A percentile compares a stretch with the other conserved stretches of the same genome.
Conservation (phyloP, 352 stramenopile genomes). For the Globisporangium spiculum region DNA sequence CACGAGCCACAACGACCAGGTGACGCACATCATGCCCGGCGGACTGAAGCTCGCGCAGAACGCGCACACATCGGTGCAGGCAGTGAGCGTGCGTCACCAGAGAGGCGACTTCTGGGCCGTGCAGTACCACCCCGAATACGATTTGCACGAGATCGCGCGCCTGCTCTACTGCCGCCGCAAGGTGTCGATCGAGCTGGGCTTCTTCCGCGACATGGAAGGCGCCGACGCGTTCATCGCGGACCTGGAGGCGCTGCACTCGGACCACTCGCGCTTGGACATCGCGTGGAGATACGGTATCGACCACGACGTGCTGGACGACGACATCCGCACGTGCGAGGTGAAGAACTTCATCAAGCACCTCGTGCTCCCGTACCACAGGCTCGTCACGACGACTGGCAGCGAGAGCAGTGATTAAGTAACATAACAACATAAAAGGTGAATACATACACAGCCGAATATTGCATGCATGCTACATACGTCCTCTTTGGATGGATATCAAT, state of each 20-base stretch:
- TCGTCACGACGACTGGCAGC: not conserved
- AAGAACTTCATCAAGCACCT: constrained; percentile 74
- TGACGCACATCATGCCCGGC: constrained; percentile 52
- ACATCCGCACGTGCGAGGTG: constrained; percentile 61
- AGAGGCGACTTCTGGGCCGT: constrained; percentile 77
- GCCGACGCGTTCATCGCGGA: constrained; percentile 49
- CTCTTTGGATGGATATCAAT: not conserved
- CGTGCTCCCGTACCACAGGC: constrained; percentile 54
- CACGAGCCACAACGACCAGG: constrained; percentile 76
- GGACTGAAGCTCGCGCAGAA: constrained; percentile 55
- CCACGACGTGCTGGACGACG: constrained; percentile 63
- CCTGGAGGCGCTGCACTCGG: constrained; percentile 50
- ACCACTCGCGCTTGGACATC: constrained; percentile 54
- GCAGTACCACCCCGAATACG: constrained; percentile 80
- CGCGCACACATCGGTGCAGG: constrained; percentile 57
- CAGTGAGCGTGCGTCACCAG: constrained; percentile 45
- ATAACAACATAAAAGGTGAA: not conserved
- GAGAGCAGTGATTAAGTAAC: not conserved
- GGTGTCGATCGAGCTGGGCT: constrained; percentile 56
- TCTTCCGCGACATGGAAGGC: constrained; percentile 51
- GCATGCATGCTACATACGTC: not conserved
- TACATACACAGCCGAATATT: not conserved
- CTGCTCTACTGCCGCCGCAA: constrained; percentile 65
- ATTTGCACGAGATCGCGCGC: constrained; percentile 74
- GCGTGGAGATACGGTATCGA: constrained; percentile 66